Evolutionary conservation across 805 yeast genomes (phyloP).

Genomic region (Wickerhamiella azyma): DNA sequence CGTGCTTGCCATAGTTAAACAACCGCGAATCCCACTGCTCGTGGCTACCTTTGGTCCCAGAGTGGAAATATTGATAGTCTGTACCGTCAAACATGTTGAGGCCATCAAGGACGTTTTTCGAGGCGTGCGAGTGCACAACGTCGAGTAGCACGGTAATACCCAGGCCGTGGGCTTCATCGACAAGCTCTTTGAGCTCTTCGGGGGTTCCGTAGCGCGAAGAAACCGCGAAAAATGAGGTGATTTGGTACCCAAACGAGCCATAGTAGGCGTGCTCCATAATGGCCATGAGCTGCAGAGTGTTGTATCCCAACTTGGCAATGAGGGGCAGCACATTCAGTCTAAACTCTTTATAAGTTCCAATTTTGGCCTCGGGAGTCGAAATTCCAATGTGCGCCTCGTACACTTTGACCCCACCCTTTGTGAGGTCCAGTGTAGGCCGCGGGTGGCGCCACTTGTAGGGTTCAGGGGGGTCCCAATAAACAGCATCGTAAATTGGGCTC

Average conservation of each 20-base stretch:
- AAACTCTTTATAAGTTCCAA: conserved; percentile 79
- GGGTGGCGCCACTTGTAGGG: conserved; percentile 46
- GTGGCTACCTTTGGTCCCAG: conserved; percentile 80
- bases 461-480: conserved; percentile 78
- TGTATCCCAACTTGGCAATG: conserved; percentile 73
- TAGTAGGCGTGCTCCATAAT: conserved; percentile 98
- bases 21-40: conserved; percentile 93
- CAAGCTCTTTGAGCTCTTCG: conserved; percentile 78
- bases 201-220: conserved; percentile 92
- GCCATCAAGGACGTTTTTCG: conserved; percentile 89
- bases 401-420: conserved; percentile 35
- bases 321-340: conserved; percentile 70
- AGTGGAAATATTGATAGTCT: conserved; percentile 87
- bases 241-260: conserved; percentile 96
- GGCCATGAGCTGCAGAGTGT: conserved; percentile 92
- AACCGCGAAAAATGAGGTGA: conserved; percentile 80
- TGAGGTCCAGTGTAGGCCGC: conserved; percentile 44
- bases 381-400: conserved; percentile 93
- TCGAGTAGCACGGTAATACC: conserved; percentile 81
- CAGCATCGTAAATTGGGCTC: conserved; percentile 54
- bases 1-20: conserved; percentile 83
- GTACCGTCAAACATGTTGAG: conserved; percentile 88
- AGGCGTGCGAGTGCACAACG: conserved; percentile 92
- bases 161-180: conserved; percentile 81
- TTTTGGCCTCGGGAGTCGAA: conserved; percentile 74